Base-by-base conservation (phyloP, 2,329 filamentous ascomycete species). In the Blumeriella jaapii region DNA sequence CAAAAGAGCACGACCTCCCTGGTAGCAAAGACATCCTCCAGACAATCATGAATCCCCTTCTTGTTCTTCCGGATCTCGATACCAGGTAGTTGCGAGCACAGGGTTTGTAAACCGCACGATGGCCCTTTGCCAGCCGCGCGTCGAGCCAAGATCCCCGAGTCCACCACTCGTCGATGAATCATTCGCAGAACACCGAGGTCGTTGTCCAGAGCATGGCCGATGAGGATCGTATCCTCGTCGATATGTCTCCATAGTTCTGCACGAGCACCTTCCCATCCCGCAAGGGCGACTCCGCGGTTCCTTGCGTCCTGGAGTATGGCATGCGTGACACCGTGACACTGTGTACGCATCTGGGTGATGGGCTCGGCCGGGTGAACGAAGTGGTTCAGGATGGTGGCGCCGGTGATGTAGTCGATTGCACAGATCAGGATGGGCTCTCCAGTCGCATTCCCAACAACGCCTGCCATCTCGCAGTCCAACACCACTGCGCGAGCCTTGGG, bases 381-480 rank as follows among this genome's bases (percentile, higher is more conserved):
- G 9, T 46, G 49, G 41, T 68, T 49, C 16, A 70, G 55, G 11
- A 71, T 50, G 2, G 63, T 40, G n/a, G 61, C 57, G 5, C 64
- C 63, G 3, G 62, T 65, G 17, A 69, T 35, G 31, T 62, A 62
- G 47, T 69, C 66, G 22, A 64, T 51, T 6, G 52, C 61, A 17
- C 52, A 58, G 7, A 66, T 33, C 8, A 54, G 56, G n/a, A 61
- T 59, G 3, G 59, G 41, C 39, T 57, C 57, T 3, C 22, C 22
- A 24, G 42, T 32, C 15, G 41, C 46, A 20, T 55, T 52, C 7
- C 54, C 45, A 2, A 24, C 35, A 1, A 63, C 48, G 10, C 48
- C 52, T 4, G 63, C 63, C 64, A 68, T 68, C 46, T 69, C 65
- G 39, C 65, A 68, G 42, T 69, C 65, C 6, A 69, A 45, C 0